Base-by-base conservation (phyloP, 2,329 filamentous ascomycete species). In the Ophiostoma populinum region DNA sequence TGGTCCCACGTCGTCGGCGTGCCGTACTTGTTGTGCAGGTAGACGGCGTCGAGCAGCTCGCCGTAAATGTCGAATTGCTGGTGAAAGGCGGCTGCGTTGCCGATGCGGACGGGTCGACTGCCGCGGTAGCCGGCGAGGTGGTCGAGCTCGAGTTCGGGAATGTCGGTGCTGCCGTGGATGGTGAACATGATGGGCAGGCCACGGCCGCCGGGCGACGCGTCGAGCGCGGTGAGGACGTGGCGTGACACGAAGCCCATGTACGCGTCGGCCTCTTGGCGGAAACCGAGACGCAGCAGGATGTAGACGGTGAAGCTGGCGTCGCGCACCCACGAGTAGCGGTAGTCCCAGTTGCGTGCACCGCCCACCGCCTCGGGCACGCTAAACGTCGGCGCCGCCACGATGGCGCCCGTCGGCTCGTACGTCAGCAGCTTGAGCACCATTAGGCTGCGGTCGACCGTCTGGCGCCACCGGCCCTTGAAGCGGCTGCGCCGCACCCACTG, bases 181-280 rank as follows among this genome's bases (percentile, higher is more conserved):
- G 75, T 80, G 49, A 85, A 83, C 79, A 86, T 85, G 48, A 86
- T 80, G 10, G 80, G 80, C 24, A 86, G 55, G 0, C 67, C 71
- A n/a, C n/a, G n/a, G 20, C 71, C 69, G 33, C 75, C 67, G 10
- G 30, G 30, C 30, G n/a, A n/a, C 1, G 63, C 50, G 7, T 58
- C 58, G n/a, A 70, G 63, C 1, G 73, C 73, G 40, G 70, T 63
- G 21, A 68, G 59, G 40, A 85, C 71, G 8, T 77, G 67, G 43
- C 80, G 69, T 53, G 70, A 80, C 43, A 86, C 82, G 49, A 83
- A 86, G 36, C 67, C 64, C 65, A 83, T 82, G 51, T 82, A 86
- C 1, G 76, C 72, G 49, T 85, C 75, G 4, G 79, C 79, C 52
- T 86, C 80, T 15, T 74, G 67, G 19, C 63, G 73, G 54, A 83